Evolutionary conservation across 2,329 filamentous ascomycete species (phyloP).

Genomic region (Penicillium capsulatum): DNA sequence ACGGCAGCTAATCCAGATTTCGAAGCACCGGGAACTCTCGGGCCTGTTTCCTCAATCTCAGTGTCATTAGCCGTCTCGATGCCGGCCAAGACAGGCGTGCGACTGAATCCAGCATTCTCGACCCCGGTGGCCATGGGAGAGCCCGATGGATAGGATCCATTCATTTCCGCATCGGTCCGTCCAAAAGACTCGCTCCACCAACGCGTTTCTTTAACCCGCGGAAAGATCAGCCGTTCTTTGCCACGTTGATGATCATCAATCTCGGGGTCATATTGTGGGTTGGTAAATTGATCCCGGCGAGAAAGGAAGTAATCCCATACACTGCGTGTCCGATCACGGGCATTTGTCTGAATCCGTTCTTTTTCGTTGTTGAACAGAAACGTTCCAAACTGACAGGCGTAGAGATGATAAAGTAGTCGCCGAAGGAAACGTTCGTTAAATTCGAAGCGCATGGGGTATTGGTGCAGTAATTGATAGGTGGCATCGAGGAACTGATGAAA

Average conservation of each 20-base stretch:
- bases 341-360: constrained; percentile 67
- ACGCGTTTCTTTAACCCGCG: constrained; percentile 68
- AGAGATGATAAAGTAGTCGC: constrained; percentile 84
- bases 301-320: constrained; percentile 96
- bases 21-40: constrained; percentile 27
- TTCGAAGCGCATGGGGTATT: constrained; percentile 85
- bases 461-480: constrained; percentile 81
- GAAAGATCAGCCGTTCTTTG: constrained; percentile 79
- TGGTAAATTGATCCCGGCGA: constrained; percentile 74
- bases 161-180: constrained; percentile 88
- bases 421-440: constrained; percentile 93
- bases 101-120: constrained; percentile 26
- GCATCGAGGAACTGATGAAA: constrained; percentile 98
- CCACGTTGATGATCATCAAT: constrained; percentile 76
- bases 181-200: constrained; percentile 95
- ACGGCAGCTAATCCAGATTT: constrained; percentile 40
- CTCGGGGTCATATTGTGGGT: constrained; percentile 69
- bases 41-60: constrained; percentile 39
- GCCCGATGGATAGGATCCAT: constrained; percentile 56
- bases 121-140: constrained; percentile 41
- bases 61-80: constrained; percentile 57
- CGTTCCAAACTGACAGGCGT: constrained; percentile 94
- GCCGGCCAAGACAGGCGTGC: constrained; percentile 54
- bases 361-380: constrained; percentile 96
- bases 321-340: constrained; percentile 69